phyloP scores from a whole-genome alignment of 805 yeast genomes.

The Priceomyces fermenticarens region DNA sequence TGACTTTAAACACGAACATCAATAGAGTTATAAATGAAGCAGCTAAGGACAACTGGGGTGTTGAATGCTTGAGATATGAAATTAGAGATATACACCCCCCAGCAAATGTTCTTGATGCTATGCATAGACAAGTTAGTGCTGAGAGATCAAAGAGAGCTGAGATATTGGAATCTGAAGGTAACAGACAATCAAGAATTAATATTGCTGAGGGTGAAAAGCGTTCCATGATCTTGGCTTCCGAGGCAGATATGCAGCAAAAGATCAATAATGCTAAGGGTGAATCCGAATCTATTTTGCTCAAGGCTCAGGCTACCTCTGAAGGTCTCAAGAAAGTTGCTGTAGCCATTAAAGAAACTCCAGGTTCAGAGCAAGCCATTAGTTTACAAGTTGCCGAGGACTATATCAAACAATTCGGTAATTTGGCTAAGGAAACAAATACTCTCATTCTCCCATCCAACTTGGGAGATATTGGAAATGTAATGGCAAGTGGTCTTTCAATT shows the following conservation, averaged over 20 bases:
- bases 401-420: slow-evolving; percentile 74
- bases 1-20: slow-evolving; percentile 66
- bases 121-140: slow-evolving; percentile 88
- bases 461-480: slow-evolving; percentile 69
- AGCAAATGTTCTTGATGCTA: slow-evolving; percentile 76
- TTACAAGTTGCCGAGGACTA: slow-evolving; percentile 82
- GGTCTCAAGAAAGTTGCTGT: slow-evolving; percentile 63
- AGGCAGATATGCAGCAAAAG: slow-evolving; percentile 59
- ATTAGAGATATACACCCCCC: slow-evolving; percentile 90
- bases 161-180: slow-evolving; percentile 83
- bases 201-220: slow-evolving; percentile 81
- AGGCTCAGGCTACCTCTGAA: slow-evolving; percentile 70
- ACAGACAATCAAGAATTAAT: slow-evolving; percentile 73
- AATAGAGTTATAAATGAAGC: slow-evolving; percentile 82
- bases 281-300: slow-evolving; percentile 62
- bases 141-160: slow-evolving; percentile 87
- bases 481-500: slow-evolving; percentile 75
- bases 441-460: slow-evolving; percentile 73
- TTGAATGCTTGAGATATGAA: slow-evolving; percentile 78
- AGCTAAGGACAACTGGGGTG: slow-evolving; percentile 77
- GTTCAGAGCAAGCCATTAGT: slow-evolving; percentile 73
- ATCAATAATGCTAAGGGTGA: slow-evolving; percentile 74
- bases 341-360: slow-evolving; percentile 65
- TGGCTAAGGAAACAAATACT: slow-evolving; percentile 80
- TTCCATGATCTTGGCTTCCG: slow-evolving; percentile 70